Evolutionary conservation across 2,329 filamentous ascomycete genomes (phyloP), one percentile per base, ranked within the genome.

Genomic region (Sclerotinia borealis): DNA sequence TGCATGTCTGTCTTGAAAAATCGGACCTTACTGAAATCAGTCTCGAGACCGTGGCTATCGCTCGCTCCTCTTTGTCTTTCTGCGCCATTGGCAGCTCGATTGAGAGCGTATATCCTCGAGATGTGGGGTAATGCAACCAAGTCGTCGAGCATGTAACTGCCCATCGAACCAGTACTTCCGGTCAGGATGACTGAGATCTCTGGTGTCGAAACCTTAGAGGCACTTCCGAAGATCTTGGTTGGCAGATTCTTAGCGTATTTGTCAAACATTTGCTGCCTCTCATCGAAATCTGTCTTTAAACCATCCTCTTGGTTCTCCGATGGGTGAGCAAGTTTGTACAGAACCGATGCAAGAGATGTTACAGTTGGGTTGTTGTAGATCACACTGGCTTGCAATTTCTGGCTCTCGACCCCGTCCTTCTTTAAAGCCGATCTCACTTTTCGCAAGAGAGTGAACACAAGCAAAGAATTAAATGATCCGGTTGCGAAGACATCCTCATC

Each of bases 1-100:
- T 79, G 76, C 19, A 81, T 76, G 66, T 86, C 81, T 2, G 77
- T 78, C 39, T 79, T 76, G 5, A 81, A 68, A 43, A 85, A 83
- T 56, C 80, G 76, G 7, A 79, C 74, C 71, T 77, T 80, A 29
- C 72, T 68, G 49, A 76, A 77, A 58, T 76, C 66, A 0, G 69
- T 69, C 2, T 61, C 60, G 13, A 75, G 74, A 0, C 79, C 78
- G 11, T 80, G 79, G 0, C 77, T 77, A 36, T 73, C 72, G 17
- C 74, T 72, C 10, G 45, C 54, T 39, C 56, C 61, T 22, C 61
- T 62, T 49, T 69, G 67, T 56, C 55, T 55, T 34, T 55, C 48
- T 31, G 55, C 59, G 2, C 59, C 65, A 61, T 69, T 58, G 19
- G 58, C n/a, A 34, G 69, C 67, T n/a, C 81, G 76, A 69, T 83